Percentiles rank a stretch among this genome's conserved stretches.
phyloP scores from a whole-genome alignment of 768 basidiomycete genomes.

The Kondoa subrosea region DNA sequence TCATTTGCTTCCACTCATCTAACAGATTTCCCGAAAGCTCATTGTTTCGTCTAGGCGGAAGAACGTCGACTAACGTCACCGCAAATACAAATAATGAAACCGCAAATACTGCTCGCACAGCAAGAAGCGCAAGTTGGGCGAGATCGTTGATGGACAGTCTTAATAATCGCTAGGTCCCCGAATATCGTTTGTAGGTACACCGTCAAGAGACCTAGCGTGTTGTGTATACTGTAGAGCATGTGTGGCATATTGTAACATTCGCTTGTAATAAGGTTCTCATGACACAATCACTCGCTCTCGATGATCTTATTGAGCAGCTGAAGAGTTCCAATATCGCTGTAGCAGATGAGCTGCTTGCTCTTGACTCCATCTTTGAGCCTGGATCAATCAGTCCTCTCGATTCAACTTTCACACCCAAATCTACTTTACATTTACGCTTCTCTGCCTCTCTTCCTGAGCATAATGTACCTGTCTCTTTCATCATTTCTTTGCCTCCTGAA shows the following conservation, averaged over 20 bases:
- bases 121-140: no score
- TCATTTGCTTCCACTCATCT: not conserved
- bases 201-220: no score
- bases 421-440: not conserved
- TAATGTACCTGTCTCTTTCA: slow-evolving; percentile 11
- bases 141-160: no score
- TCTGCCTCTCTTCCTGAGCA: not conserved
- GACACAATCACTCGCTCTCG: no score
- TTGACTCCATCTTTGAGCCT: not conserved
- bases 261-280: no score
- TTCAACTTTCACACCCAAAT: not conserved
- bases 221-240: no score
- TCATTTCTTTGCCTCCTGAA: slow-evolving; percentile 29
- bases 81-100: no score
- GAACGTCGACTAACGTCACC: not conserved
- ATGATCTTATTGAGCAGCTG: not conserved
- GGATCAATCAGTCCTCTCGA: not conserved
- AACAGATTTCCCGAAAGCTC: not conserved
- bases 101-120: no score
- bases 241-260: no score
- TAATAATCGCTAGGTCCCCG: no score
- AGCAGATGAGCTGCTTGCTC: not conserved
- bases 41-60: not conserved
- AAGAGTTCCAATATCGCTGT: not conserved
- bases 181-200: no score